Conservation (phyloP, 169 alveolate species). For the Eimeria necatrix region DNA sequence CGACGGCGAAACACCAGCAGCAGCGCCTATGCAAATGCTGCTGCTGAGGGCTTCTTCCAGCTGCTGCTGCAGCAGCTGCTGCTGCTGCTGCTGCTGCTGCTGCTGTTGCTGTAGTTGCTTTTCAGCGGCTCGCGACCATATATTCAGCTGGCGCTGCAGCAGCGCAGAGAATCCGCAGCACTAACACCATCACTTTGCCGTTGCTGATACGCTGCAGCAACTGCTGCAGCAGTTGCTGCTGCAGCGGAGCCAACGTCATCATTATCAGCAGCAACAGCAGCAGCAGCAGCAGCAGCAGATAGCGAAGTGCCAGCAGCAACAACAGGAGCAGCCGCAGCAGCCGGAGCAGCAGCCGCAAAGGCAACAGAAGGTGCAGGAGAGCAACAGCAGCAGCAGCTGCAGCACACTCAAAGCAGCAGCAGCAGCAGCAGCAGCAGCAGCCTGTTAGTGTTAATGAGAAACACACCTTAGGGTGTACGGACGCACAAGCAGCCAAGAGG, state of each 20-base stretch:
- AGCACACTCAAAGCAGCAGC: neutral
- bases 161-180: no score
- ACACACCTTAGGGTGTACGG: slow-evolving; percentile 1
- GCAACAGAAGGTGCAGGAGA: neutral
- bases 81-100: neutral
- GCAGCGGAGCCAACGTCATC: no score
- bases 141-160: no score
- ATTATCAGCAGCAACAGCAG: neutral
- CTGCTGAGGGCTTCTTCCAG: neutral
- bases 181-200: no score
- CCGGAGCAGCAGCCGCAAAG: neutral
- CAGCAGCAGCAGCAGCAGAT: neutral
- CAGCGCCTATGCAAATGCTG: neutral
- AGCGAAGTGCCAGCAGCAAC: neutral
- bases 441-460: neutral
- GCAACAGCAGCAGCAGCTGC: slow-evolving; percentile 2
- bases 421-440: slow-evolving; percentile 7
- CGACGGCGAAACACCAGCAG: neutral
- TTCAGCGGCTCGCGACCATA: neutral
- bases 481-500: neutral
- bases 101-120: neutral
- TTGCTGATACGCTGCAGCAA: no score
- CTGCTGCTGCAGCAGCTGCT: neutral
- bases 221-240: no score
- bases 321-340: neutral